A percentile compares a stretch with the other conserved stretches of the same genome.
These are phyloP conservation scores for Excoecaria agallocha DNA, from an alignment of 345 rosid species.

Conservation along the genomic window DNA sequence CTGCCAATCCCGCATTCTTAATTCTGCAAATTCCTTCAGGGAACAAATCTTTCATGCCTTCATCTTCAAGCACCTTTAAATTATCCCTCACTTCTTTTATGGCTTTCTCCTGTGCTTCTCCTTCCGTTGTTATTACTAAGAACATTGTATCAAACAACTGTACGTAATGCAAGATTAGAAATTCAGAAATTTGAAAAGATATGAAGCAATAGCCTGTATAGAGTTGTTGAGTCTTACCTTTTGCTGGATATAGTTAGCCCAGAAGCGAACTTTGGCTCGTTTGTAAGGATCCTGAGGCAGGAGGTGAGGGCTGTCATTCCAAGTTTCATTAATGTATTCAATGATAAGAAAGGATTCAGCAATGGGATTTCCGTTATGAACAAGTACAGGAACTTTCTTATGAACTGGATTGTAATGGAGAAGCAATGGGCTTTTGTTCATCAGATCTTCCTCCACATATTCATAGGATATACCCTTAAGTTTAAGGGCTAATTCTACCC, in stretches of 20 bases:
- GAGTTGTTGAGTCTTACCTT: no score
- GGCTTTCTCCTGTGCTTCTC: constrained; percentile 33
- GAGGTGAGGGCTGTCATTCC: constrained; percentile 5
- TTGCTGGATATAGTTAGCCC: no score
- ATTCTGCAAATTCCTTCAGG: constrained; percentile 18
- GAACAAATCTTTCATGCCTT: constrained; percentile 24
- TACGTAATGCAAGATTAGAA: no score
- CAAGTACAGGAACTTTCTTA: constrained; percentile 34
- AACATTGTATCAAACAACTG: no score
- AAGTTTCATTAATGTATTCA: constrained; percentile 34
- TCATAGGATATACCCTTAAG: constrained; percentile 31
- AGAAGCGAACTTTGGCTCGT: no score
- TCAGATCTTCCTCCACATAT: constrained; percentile 24
- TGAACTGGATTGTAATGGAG: constrained; percentile 30
- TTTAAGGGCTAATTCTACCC: constrained; percentile 31
- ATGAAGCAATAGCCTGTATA: no score
- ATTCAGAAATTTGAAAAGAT: no score
- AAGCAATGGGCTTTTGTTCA: constrained; percentile 25
- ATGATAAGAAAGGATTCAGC: constrained; percentile 26
- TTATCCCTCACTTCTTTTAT: constrained; percentile 4
- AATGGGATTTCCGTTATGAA: constrained; percentile 24
- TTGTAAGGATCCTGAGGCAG: constrained; percentile 24
- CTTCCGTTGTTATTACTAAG: constrained; percentile 23
- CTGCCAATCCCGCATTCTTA: no score
- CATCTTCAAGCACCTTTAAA: constrained; percentile 18